Percentiles rank a stretch among this genome's conserved stretches.
Conservation (phyloP, 1,284 basidiomycete genomes). For the Anthracocystis walkeri region DNA sequence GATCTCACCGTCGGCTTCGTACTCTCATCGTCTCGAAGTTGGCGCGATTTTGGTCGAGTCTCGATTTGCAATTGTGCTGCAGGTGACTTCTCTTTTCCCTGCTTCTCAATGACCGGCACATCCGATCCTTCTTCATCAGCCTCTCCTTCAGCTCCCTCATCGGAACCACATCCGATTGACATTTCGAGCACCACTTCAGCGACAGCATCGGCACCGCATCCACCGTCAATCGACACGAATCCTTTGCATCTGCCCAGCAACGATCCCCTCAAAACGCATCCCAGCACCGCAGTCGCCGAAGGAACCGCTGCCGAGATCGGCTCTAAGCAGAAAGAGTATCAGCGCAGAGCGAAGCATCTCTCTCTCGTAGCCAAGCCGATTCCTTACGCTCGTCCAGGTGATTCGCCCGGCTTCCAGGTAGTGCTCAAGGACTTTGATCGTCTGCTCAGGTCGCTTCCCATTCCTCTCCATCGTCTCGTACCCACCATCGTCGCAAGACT, state of each 20-base stretch:
- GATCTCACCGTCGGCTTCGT: not conserved
- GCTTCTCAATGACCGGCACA: constrained; percentile 35
- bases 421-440: constrained; percentile 58
- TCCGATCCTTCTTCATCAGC: constrained; percentile 25
- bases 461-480: constrained; percentile 60
- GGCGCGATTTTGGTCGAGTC: not conserved
- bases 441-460: constrained; percentile 56
- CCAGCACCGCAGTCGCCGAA: constrained; percentile 31
- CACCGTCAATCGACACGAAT: constrained; percentile 31
- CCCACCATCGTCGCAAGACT: constrained; percentile 55
- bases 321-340: constrained; percentile 41
- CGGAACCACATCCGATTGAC: constrained; percentile 10
- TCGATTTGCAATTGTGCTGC: constrained; percentile 1
- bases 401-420: constrained; percentile 39
- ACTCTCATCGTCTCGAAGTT: not conserved
- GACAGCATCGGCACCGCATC: constrained; percentile 7
- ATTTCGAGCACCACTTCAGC: not conserved
- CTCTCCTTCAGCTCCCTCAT: constrained; percentile 5
- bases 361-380: constrained; percentile 28
- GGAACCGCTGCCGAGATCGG: constrained; percentile 37
- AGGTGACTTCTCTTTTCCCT: not conserved
- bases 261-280: constrained; percentile 32
- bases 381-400: constrained; percentile 42
- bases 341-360: constrained; percentile 46
- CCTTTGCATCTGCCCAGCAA: constrained; percentile 31